A percentile compares a stretch with the other conserved stretches of the same genome.
phyloP scores from a whole-genome alignment of 2,329 filamentous ascomycete genomes.

The Microcyclosporella mali region DNA sequence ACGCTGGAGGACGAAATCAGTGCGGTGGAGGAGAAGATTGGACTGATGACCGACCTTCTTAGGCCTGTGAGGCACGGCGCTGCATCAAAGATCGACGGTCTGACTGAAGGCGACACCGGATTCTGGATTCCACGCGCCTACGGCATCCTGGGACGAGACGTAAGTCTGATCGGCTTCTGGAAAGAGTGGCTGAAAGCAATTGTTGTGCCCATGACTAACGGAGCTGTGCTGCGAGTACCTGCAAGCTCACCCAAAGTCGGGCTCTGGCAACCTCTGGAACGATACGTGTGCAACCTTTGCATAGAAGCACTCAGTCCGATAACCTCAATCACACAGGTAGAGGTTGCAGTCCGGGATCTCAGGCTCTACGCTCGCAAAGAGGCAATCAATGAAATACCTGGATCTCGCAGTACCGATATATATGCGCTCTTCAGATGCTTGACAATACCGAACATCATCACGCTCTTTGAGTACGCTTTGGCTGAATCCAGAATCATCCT shows the following conservation, averaged over 20 bases:
- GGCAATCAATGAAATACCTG: constrained; percentile 85
- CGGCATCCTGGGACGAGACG: constrained; percentile 81
- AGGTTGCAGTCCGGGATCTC: constrained; percentile 81
- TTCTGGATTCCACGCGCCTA: constrained; percentile 94
- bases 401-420: constrained; percentile 83
- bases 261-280: constrained; percentile 91
- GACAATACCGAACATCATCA: constrained; percentile 85
- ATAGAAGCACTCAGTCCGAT: constrained; percentile 89
- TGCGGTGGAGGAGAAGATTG: constrained; percentile 92
- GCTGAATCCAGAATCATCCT: constrained; percentile 94
- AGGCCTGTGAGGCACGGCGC: constrained; percentile 88
- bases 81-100: constrained; percentile 91
- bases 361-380: constrained; percentile 90
- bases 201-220: constrained; percentile 92
- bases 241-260: constrained; percentile 84
- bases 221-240: constrained; percentile 73
- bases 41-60: constrained; percentile 91
- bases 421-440: constrained; percentile 88
- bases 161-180: constrained; percentile 83
- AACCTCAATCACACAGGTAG: constrained; percentile 90
- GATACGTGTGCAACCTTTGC: constrained; percentile 94
- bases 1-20: constrained; percentile 89
- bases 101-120: constrained; percentile 91
- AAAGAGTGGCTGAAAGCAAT: constrained; percentile 96
- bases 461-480: constrained; percentile 87